Evolutionary conservation across 139 green algal species (phyloP).

Genomic region (Pleodorina starrii): DNA sequence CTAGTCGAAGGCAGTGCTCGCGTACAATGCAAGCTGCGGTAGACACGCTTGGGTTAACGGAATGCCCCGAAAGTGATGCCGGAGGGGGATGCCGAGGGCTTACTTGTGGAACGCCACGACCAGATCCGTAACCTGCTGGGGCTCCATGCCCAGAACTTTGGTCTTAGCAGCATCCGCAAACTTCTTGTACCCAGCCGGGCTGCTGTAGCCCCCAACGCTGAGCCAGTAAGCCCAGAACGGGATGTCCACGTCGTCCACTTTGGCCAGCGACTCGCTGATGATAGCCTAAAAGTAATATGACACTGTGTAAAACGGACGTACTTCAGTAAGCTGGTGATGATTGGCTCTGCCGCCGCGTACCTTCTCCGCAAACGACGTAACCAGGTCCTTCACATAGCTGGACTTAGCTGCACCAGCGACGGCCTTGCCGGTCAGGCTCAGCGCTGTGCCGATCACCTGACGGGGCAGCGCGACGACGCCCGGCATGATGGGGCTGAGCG

Average conservation of each 20-base stretch:
- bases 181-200: constrained; percentile 61
- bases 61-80: too few species aligned
- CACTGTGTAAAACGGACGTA: not conserved
- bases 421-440: constrained; percentile 57
- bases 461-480: constrained; percentile 56
- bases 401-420: constrained; percentile 54
- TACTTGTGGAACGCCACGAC: constrained; percentile 60
- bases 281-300: constrained; percentile 22
- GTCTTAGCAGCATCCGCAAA: constrained; percentile 58
- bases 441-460: constrained; percentile 48
- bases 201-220: constrained; percentile 54
- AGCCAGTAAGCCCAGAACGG: constrained; percentile 67
- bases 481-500: constrained; percentile 63
- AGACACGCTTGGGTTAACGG: too few species aligned
- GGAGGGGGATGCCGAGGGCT: too few species aligned
- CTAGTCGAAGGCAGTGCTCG: too few species aligned
- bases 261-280: constrained; percentile 57
- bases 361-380: constrained; percentile 58
- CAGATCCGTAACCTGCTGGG: constrained; percentile 58
- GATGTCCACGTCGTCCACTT: constrained; percentile 61
- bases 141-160: constrained; percentile 42
- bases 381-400: constrained; percentile 50
- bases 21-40: too few species aligned
- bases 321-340: too few species aligned
- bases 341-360: constrained; percentile 23